Evolutionary conservation across 345 rosid genomes (phyloP).

Genomic region (Raphanus sativus): DNA sequence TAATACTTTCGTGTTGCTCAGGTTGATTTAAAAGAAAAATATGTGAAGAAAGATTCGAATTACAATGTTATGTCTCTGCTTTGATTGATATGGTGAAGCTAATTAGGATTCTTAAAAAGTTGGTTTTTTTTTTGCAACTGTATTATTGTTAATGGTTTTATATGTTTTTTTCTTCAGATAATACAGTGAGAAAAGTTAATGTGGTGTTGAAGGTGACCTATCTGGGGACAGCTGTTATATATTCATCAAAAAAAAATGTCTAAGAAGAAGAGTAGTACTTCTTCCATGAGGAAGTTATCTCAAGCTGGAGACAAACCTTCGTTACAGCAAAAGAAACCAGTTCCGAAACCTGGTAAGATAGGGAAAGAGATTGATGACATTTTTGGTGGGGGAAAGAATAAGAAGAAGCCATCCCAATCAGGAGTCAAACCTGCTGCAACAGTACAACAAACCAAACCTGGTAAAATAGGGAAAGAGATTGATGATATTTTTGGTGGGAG

Average conservation of each 20-base stretch:
- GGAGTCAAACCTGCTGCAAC: neutral
- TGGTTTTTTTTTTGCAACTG: neutral
- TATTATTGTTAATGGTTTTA: neutral
- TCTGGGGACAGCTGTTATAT: neutral
- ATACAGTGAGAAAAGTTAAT: neutral
- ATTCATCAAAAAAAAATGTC: neutral
- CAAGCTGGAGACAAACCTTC: neutral
- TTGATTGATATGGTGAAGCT: neutral
- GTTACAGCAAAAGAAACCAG: neutral
- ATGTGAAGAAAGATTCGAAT: too few relatives aligned
- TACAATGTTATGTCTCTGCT: neutral
- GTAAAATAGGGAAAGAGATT: conserved; percentile 41
- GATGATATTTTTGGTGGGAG: conserved; percentile 50
- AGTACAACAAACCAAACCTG: conserved; percentile 22
- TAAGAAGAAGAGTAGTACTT: neutral
- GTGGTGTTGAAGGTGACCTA: neutral
- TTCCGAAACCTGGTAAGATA: conserved; percentile 7
- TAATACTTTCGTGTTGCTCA: neutral
- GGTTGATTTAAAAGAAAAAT: neutral
- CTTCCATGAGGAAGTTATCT: neutral
- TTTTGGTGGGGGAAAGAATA: conserved; percentile 42
- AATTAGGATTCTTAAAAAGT: neutral
- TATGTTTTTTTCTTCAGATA: neutral
- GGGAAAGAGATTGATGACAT: conserved; percentile 50
- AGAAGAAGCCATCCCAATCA: conserved; percentile 36